Percentiles rank a stretch among this genome's conserved stretches.
Conservation (phyloP, 768 basidiomycete genomes). For the Punctularia strigosozonata region DNA sequence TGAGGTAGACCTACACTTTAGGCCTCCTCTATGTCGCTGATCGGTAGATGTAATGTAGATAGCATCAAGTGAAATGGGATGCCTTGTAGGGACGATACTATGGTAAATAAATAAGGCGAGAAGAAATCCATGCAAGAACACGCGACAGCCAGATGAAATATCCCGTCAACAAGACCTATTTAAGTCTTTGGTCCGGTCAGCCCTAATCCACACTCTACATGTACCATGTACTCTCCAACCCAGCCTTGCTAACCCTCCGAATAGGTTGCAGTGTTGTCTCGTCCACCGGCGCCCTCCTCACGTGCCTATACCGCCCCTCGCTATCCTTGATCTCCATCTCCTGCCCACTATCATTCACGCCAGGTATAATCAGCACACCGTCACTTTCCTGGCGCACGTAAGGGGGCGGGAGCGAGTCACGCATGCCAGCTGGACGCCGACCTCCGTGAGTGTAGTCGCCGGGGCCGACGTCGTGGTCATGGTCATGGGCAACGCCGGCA, state of each 20-base stretch:
- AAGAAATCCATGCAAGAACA: too few relatives aligned
- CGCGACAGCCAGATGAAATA: too few relatives aligned
- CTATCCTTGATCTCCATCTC: constrained; percentile 86
- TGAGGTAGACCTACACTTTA: too few relatives aligned
- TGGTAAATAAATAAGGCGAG: too few relatives aligned
- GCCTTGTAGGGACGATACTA: too few relatives aligned
- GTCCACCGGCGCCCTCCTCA: constrained; percentile 77
- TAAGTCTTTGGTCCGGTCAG: too few relatives aligned
- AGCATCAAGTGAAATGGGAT: too few relatives aligned
- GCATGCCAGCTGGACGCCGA: constrained; percentile 49
- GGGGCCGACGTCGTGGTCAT: constrained; percentile 8
- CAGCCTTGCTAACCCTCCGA: constrained; percentile 87
- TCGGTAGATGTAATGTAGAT: too few relatives aligned
- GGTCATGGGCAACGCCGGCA: constrained; percentile 19
- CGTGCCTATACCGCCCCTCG: constrained; percentile 78
- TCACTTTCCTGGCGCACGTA: constrained; percentile 23
- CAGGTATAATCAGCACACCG: too few relatives aligned
- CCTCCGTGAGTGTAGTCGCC: constrained; percentile 23
- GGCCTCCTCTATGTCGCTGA: too few relatives aligned
- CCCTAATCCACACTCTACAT: too few relatives aligned
- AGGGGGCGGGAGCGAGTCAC: constrained; percentile 66
- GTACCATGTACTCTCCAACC: constrained; percentile 83
- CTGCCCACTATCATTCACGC: constrained; percentile 60
- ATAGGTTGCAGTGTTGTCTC: constrained; percentile 82
- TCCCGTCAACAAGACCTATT: too few relatives aligned